Base-by-base conservation (phyloP, 371 early-diverging fungal species). In the Furculomyces boomerangus region DNA sequence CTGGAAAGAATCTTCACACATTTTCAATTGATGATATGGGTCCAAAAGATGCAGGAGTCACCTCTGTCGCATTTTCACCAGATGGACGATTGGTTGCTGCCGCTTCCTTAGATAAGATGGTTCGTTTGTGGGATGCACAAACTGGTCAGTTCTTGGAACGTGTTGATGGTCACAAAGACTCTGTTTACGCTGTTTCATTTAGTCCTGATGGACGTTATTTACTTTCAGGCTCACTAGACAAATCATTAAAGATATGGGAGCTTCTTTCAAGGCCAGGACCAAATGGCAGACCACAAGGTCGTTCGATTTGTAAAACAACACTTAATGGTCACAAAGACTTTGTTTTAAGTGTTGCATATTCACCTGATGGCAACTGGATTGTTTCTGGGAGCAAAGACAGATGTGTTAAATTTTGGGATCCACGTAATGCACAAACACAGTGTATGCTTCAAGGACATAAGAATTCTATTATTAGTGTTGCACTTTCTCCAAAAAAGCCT, bases 381-480 rank as follows among this genome's bases (percentile, higher is more conserved):
- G 86, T 94, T 3, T 84, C 87, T 47, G 95, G 92, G 14, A 84
- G 85, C 60, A 96, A 96, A 66, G 97, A 96, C 66, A 83, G 95
- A 47, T 79, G 83, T 27, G 93, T 94, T 44, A 86, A 87, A 52
- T 89, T 96, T 67, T 95, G 94, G 95, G 93, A 93, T 71, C 87
- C 86, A 26, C 72, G 71, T 39, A 78, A 78, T 2, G 78, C 76
- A 25, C 76, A 80, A 53, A 80, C 83, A 29, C 86, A 86, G 68
- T 88, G 92, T 59, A 87, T 91, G 87, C 74, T 97, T 57, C 90
- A 89, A 55, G 98, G 98, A 40, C 98, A 97, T 65, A 92, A 93
- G 69, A 94, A 95, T 68, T 91, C 93, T 53, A 94, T 96, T n/a
- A 93, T 97, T 50, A 83, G 83, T 13, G 88, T 95, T 25, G 90